A percentile compares a stretch with the other conserved stretches of the same genome.
These are phyloP conservation scores for Kwoniella heveanensis DNA, from an alignment of 768 basidiomycete species.

Conservation along the genomic window DNA sequence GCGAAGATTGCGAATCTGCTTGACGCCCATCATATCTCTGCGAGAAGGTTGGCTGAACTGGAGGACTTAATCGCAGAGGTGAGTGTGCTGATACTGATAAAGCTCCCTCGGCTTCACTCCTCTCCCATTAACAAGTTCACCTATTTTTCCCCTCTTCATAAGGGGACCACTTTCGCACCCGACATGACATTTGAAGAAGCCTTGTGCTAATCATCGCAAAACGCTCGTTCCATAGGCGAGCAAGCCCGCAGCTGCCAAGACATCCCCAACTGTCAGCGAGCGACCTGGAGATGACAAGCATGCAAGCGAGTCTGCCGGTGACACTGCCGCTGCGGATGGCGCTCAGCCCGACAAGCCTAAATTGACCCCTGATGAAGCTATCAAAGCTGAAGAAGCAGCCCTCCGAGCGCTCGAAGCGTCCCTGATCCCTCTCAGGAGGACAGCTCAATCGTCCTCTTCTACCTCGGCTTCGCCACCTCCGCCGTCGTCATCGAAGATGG, in stretches of 20 bases:
- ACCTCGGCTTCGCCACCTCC: constrained; percentile 15
- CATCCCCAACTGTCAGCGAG: not conserved
- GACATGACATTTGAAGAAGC: too few relatives aligned
- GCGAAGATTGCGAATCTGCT: constrained; percentile 47
- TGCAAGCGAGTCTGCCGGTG: too few relatives aligned
- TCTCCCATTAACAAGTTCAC: too few relatives aligned
- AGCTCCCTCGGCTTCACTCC: too few relatives aligned
- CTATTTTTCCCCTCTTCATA: too few relatives aligned
- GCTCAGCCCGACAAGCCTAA: constrained; percentile 15
- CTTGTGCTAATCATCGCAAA: too few relatives aligned
- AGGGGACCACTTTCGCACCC: too few relatives aligned
- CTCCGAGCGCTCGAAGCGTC: constrained; percentile 43
- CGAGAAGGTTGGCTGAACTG: constrained; percentile 40
- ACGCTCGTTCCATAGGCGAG: not conserved
- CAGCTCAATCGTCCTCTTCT: not conserved
- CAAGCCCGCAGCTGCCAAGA: not conserved
- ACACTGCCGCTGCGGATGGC: not conserved
- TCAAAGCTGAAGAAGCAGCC: constrained; percentile 50
- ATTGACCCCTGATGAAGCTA: constrained; percentile 43
- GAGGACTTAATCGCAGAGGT: constrained; percentile 48
- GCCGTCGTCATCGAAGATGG: constrained; percentile 5
- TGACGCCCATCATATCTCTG: constrained; percentile 40
- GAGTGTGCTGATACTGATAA: not conserved
- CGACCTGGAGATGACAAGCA: too few relatives aligned
- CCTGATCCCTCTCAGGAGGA: constrained; percentile 22